These are phyloP conservation scores for Otatea glauca DNA, from an alignment of 176 grass and related monocot species.

Conservation along the genomic window DNA sequence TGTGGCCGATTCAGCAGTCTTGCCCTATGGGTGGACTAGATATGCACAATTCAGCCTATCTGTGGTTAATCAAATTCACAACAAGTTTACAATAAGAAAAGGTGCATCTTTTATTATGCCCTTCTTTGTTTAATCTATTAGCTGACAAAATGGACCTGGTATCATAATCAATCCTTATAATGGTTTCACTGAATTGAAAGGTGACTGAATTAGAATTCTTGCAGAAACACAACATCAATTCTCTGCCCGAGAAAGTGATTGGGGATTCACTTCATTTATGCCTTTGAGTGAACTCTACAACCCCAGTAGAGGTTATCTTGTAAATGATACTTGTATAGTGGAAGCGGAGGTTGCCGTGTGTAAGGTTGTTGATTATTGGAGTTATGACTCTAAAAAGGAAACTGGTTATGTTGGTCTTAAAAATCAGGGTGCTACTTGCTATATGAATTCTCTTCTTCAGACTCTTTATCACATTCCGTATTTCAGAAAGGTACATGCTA, in stretches of 20 bases:
- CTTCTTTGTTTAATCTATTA: constrained; percentile 22
- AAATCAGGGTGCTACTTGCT: constrained; percentile 99
- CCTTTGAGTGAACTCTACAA: constrained; percentile 91
- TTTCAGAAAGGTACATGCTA: constrained; percentile 90
- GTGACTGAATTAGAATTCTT: constrained; percentile 38
- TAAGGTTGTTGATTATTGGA: constrained; percentile 95
- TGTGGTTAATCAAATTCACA: constrained; percentile 84
- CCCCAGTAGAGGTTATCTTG: constrained; percentile 90
- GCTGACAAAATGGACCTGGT: constrained; percentile 9
- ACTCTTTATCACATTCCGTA: constrained; percentile 97
- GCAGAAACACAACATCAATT: constrained; percentile 98
- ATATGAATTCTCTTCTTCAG: constrained; percentile 99
- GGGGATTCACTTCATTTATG: constrained; percentile 99
- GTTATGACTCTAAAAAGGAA: constrained; percentile 98
- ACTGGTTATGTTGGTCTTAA: constrained; percentile 99
- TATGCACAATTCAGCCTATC: constrained; percentile 96
- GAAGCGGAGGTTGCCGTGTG: constrained; percentile 94
- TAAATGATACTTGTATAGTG: constrained; percentile 94
- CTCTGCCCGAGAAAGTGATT: constrained; percentile 92
- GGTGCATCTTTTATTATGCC: constrained; percentile 49
- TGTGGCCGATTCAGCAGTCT: constrained; percentile 82
- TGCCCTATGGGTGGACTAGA: constrained; percentile 98
- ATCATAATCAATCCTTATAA: constrained; percentile 10
- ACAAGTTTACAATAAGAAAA: constrained; percentile 96
- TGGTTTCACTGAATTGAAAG: constrained; percentile 2